Base-by-base conservation (phyloP, 106 monocot species). In the Dendrobium chrysotoxum region DNA sequence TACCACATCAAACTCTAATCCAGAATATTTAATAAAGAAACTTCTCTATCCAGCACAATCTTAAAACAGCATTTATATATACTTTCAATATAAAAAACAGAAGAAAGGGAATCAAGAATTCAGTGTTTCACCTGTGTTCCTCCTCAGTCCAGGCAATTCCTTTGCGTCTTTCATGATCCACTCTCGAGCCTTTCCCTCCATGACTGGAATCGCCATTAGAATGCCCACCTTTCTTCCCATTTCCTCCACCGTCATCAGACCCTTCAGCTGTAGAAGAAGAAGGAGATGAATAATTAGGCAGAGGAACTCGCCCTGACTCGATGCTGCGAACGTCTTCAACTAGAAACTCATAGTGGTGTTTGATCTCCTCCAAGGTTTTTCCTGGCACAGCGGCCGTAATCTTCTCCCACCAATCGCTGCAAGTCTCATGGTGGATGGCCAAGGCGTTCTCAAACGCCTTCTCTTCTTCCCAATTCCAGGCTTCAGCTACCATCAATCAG, bases 371-470 rank as follows among this genome's bases (percentile, higher is more conserved):
- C 40, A 74, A 50, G 4, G 80, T 58, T 55, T 92, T 92, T 20
- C 83, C 92, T 2, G 81, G 80, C 74, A 92, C 87, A 4, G 53
- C 85, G 39, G 61, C 79, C 47, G 83, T 83, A 77, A 92, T 80
- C 40, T 72, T 78, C 84, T 85, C 85, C 89, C 83, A 87, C 79
- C 83, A 20, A 21, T 87, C 81, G 10, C 72, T 15, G 31, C 28
- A 45, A 28, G 83, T 85, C 39, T 85, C 87, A 7, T 70, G 25
- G 75, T 87, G 18, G 18, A 65, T 39, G 13, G 85, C 88, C 25
- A 92, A 30, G 13, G 89, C 89, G 31, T 89, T 84, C 83, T 92
- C 92, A 68, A 92, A 89, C 42, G 82, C 85, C 82, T 92, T 89
- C 50, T 92, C 89, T 77, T 89, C 83, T 17, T 85, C 85, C 81